Percentiles rank a stretch among this genome's conserved stretches.
These are phyloP conservation scores for Sedum album DNA, from an alignment of 164 flowering plant species.

Conservation along the genomic window DNA sequence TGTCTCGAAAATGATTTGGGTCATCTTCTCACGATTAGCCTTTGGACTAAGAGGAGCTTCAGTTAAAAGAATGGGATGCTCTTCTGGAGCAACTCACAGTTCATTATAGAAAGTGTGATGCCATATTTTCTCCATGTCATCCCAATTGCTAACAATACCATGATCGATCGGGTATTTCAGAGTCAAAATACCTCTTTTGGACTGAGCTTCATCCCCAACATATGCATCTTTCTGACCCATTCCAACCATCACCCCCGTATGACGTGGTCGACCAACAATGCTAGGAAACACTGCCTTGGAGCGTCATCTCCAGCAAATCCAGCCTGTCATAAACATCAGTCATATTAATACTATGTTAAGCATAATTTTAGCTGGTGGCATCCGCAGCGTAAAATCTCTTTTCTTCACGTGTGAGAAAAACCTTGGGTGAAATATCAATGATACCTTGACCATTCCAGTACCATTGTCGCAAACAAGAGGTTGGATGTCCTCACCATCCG, in stretches of 20 bases:
- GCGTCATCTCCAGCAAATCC: conserved; percentile 3
- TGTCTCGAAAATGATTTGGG: neutral
- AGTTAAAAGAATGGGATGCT: neutral
- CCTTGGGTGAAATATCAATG: neutral
- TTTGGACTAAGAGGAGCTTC: neutral
- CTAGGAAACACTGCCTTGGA: conserved; percentile 4
- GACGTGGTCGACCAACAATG: conserved; percentile 5
- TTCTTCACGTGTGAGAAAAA: neutral
- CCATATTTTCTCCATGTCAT: conserved; percentile 7
- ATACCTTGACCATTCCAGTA: conserved; percentile 7
- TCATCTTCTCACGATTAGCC: conserved; percentile 2
- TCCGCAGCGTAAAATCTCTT: neutral
- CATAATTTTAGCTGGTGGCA: neutral
- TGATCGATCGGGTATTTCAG: neutral
- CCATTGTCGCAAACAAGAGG: conserved; percentile 1
- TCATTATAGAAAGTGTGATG: conserved; percentile 6
- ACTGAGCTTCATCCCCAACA: conserved; percentile 9
- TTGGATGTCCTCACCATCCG: neutral
- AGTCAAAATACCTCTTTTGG: conserved; percentile 7
- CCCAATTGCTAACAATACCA: conserved; percentile 6
- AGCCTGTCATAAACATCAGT: neutral
- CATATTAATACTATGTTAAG: neutral
- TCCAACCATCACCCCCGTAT: conserved; percentile 3
- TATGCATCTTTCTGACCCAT: conserved; percentile 7
- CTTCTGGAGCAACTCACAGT: conserved; percentile 5